Percentiles rank a stretch among this genome's conserved stretches.
Conservation (phyloP, 805 yeast genomes). For the Huiozyma naganishii region DNA sequence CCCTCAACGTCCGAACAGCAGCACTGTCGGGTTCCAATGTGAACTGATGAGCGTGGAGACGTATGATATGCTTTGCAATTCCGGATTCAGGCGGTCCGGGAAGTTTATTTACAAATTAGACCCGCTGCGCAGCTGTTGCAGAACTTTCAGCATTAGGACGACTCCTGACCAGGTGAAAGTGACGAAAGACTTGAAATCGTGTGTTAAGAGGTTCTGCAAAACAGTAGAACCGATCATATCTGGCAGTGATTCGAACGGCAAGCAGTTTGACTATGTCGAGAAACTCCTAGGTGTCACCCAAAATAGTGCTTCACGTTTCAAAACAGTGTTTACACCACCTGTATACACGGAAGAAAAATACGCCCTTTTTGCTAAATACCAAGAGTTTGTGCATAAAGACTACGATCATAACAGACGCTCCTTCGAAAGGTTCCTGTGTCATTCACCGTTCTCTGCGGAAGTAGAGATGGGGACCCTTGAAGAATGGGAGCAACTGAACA, state of each 20-base stretch:
- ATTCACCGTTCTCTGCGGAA: slow-evolving; percentile 43
- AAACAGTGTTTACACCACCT: slow-evolving; percentile 44
- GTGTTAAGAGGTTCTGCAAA: slow-evolving; percentile 46
- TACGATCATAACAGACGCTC: slow-evolving; percentile 34
- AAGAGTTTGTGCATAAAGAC: slow-evolving; percentile 60
- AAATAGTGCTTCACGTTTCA: slow-evolving; percentile 9
- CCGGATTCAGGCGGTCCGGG: slow-evolving; percentile 78
- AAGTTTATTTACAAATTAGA: slow-evolving; percentile 57
- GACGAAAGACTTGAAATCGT: slow-evolving; percentile 56
- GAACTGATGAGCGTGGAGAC: slow-evolving; percentile 37
- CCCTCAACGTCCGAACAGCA: slow-evolving; percentile 10
- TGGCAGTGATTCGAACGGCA: slow-evolving; percentile 1
- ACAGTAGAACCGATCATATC: slow-evolving; percentile 1
- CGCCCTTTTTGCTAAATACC: slow-evolving; percentile 55
- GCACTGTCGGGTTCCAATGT: slow-evolving; percentile 32
- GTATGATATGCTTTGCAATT: slow-evolving; percentile 57
- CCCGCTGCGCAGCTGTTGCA: slow-evolving; percentile 61
- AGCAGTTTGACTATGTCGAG: slow-evolving; percentile 28
- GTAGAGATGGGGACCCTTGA: slow-evolving; percentile 5
- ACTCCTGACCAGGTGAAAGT: slow-evolving; percentile 35
- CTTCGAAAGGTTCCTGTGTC: slow-evolving; percentile 60
- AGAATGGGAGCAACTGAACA: slow-evolving; percentile 21
- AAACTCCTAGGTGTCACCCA: slow-evolving; percentile 28
- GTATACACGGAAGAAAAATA: slow-evolving; percentile 47
- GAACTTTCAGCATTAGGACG: slow-evolving; percentile 69